These are phyloP conservation scores for Colletotrichum acutatum DNA, from an alignment of 2,329 filamentous ascomycete genomes.

Conservation along the genomic window DNA sequence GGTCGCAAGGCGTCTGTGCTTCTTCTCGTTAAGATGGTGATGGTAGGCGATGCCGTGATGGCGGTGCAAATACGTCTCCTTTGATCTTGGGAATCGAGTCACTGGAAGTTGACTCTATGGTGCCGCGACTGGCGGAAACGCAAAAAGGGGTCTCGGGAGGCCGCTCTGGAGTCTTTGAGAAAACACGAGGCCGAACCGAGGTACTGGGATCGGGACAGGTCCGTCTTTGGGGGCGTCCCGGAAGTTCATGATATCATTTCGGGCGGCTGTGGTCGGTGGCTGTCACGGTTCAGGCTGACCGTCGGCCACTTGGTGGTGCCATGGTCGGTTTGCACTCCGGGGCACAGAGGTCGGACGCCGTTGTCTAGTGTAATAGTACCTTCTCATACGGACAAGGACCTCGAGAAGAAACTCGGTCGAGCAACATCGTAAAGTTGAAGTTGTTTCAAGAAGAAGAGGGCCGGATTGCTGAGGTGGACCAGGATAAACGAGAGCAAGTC, in stretches of 20 bases:
- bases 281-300: conserved; percentile 9
- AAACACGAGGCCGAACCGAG: not conserved
- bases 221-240: not conserved
- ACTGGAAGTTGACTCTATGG: not conserved
- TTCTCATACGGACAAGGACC: not conserved
- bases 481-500: not conserved
- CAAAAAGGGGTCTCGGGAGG: not conserved
- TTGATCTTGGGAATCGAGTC: not conserved
- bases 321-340: not conserved
- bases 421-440: not conserved
- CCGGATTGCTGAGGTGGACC: not conserved
- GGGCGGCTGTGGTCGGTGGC: conserved; percentile 9
- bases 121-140: not conserved
- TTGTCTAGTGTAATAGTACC: conserved; percentile 1
- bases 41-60: not conserved
- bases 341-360: not conserved
- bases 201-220: not conserved
- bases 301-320: conserved; percentile 3
- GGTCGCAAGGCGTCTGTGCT: not conserved
- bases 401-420: not conserved
- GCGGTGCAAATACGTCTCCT: not conserved
- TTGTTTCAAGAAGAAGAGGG: not conserved
- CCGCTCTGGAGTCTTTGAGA: not conserved
- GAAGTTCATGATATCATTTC: not conserved
- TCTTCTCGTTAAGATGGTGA: not conserved